A percentile compares a stretch with the other conserved stretches of the same genome.
These are phyloP conservation scores for Quercus dentata DNA, from an alignment of 306 rosid species.

Conservation along the genomic window DNA sequence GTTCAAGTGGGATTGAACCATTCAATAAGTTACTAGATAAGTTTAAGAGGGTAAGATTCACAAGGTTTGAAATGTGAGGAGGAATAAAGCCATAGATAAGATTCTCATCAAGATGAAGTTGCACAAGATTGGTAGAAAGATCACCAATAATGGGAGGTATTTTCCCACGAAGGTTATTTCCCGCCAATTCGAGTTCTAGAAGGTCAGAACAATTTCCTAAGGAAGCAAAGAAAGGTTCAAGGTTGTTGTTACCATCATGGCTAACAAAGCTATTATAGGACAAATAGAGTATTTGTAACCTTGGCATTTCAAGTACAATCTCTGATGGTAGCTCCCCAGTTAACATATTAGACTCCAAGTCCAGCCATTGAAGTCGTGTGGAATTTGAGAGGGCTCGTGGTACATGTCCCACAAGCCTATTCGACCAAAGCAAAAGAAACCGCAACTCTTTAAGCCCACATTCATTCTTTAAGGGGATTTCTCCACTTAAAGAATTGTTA, in stretches of 20 bases:
- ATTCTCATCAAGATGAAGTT: constrained; percentile 64
- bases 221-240: constrained; percentile 77
- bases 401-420: constrained; percentile 56
- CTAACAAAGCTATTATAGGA: constrained; percentile 71
- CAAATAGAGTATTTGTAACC: constrained; percentile 68
- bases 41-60: constrained; percentile 69
- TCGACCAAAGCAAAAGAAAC: constrained; percentile 85
- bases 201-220: constrained; percentile 52
- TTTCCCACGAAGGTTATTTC: constrained; percentile 72
- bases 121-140: constrained; percentile 60
- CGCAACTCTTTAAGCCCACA: constrained; percentile 53
- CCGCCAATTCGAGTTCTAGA: constrained; percentile 86
- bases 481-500: constrained; percentile 68
- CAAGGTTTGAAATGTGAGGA: constrained; percentile 69
- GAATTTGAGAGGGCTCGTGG: constrained; percentile 71
- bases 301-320: constrained; percentile 49
- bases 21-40: constrained; percentile 72
- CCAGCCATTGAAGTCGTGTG: constrained; percentile 76
- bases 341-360: constrained; percentile 71
- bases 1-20: constrained; percentile 69
- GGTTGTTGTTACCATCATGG: constrained; percentile 76
- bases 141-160: constrained; percentile 69
- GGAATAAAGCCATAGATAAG: constrained; percentile 72
- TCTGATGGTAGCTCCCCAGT: constrained; percentile 61
- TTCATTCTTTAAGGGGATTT: constrained; percentile 54